phyloP scores from a whole-genome alignment of 805 yeast species.

The Zygosaccharomyces siamensis region DNA sequence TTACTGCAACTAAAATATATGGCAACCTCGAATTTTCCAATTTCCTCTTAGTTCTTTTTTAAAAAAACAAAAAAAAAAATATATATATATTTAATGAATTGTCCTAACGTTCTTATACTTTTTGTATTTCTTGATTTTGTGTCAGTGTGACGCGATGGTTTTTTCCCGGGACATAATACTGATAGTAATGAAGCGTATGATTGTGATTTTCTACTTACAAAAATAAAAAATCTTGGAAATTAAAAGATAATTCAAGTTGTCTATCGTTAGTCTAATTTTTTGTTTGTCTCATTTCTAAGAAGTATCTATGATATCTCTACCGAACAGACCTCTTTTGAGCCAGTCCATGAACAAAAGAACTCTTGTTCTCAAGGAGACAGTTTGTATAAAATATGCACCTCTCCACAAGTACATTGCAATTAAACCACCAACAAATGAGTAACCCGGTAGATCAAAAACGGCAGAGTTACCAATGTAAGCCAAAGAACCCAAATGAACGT shows the following conservation, averaged over 20 bases:
- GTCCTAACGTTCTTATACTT: neutral
- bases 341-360: slow-evolving; percentile 62
- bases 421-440: slow-evolving; percentile 58
- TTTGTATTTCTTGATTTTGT: neutral
- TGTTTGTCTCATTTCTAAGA: neutral
- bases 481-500: slow-evolving; percentile 60
- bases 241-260: neutral
- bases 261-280: neutral
- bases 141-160: neutral
- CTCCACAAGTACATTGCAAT: slow-evolving; percentile 73
- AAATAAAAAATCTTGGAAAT: neutral
- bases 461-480: slow-evolving; percentile 71
- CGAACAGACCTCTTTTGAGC: slow-evolving; percentile 57
- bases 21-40: neutral
- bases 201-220: neutral
- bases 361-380: slow-evolving; percentile 60
- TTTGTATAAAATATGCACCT: slow-evolving; percentile 62
- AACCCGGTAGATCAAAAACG: slow-evolving; percentile 60
- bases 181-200: neutral
- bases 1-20: neutral
- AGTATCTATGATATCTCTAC: slow-evolving; percentile 43
- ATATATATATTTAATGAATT: neutral
- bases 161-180: neutral
- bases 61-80: no score
- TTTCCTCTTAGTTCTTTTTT: neutral